Evolutionary conservation across 2,329 filamentous ascomycete genomes (phyloP), one percentile per base, ranked within the genome.

Genomic region (Mariannaea elegans): DNA sequence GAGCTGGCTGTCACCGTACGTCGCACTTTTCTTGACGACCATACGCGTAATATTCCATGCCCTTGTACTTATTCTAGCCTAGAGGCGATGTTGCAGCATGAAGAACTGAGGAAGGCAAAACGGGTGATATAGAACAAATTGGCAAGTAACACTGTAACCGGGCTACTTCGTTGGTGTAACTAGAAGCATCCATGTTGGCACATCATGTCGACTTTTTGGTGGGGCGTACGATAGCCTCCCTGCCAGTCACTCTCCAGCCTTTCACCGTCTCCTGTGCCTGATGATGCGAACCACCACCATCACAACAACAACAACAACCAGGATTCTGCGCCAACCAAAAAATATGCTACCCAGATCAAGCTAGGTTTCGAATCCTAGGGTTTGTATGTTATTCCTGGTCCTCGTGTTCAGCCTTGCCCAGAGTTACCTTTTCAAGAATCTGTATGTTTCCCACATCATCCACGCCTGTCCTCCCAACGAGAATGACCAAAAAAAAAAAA

Each of bases 141-240:
- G 47, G n/a, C 47, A n/a, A n/a, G n/a, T n/a, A n/a, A n/a, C n/a
- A n/a, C n/a, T n/a, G 38, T 12, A 12, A 19, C 48, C 12, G 21
- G 24, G 7, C 24, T 18, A 51, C 32, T 41, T 41, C 23, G 23
- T 42, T 41, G 36, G 16, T 21, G 23, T 14, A 29, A 14, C 36
- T n/a, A 38, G 27, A 50, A 7, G 14, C 48, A 51, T 42, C 36
- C 48, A 51, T 51, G 48, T 10, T 53, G 14, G 50, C 39, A 44
- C 50, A 53, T 53, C 50, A 53, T 44, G 27, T 53, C 39, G 32
- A n/a, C 14, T n/a, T 16, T 6, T 21, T 12, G 32, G 50, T 45
- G 50, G 50, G 50, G 50, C 27, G 29, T 24, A 12, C 36, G 32
- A 21, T 12, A 53, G 39, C 39, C 29, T 53, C 50, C 27, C 27